A percentile compares a stretch with the other conserved stretches of the same genome.
Evolutionary conservation across 345 rosid species (phyloP).

Genomic region (Ailanthus altissimus): DNA sequence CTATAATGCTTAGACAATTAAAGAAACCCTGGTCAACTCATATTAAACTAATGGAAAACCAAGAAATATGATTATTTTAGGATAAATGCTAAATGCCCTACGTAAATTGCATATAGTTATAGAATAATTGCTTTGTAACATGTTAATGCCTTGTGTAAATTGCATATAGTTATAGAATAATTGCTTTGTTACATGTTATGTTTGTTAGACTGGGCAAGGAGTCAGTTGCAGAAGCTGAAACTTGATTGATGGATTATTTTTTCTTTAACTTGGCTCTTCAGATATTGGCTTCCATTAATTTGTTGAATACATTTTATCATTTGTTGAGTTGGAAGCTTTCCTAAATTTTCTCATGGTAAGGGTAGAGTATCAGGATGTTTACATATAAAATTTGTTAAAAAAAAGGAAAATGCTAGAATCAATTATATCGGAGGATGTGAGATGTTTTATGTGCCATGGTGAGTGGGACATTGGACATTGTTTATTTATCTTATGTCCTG

Average conservation of each 20-base stretch:
- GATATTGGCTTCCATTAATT: neutral
- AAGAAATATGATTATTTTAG: neutral
- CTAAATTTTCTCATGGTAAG: too few relatives aligned
- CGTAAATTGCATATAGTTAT: neutral
- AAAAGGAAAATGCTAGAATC: too few relatives aligned
- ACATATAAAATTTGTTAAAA: too few relatives aligned
- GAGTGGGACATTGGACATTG: neutral
- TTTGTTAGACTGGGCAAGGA: neutral
- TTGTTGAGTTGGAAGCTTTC: neutral
- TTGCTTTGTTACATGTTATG: neutral
- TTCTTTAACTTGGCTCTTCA: neutral
- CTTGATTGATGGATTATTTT: neutral
- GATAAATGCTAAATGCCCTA: neutral
- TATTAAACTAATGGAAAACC: neutral
- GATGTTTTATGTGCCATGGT: neutral
- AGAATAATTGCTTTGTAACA: neutral
- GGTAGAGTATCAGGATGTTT: too few relatives aligned
- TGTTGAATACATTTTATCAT: neutral
- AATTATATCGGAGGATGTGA: too few relatives aligned
- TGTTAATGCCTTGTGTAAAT: neutral
- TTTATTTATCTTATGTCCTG: neutral
- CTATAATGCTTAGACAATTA: neutral
- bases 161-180: neutral
- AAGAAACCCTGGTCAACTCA: neutral
- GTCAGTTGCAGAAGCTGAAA: neutral